Percentiles rank a stretch among this genome's conserved stretches.
Evolutionary conservation across 306 rosid species (phyloP).

Genomic region (Corylus heterophylla): DNA sequence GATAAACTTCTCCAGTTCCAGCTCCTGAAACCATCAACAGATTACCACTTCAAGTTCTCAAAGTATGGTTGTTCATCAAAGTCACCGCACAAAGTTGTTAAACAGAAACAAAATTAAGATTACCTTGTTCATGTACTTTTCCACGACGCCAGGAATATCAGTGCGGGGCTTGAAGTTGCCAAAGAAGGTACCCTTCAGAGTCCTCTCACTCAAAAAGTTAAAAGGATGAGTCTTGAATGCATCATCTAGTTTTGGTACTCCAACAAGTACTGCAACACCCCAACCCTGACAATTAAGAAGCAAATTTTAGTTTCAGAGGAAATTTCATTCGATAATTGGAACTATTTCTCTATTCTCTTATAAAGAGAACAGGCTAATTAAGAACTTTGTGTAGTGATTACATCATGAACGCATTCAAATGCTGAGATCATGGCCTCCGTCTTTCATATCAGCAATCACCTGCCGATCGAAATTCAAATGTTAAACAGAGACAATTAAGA

Average conservation of each 20-base stretch:
- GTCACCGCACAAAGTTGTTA: too few species aligned
- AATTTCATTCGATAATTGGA: background rate
- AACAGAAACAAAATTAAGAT: background rate
- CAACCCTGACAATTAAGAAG: slow-evolving; percentile 56
- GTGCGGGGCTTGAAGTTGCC: slow-evolving; percentile 89
- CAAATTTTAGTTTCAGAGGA: background rate
- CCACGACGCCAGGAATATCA: slow-evolving; percentile 82
- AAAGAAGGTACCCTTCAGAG: slow-evolving; percentile 86
- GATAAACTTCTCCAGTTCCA: slow-evolving; percentile 78
- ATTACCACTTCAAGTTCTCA: background rate
- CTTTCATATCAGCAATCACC: too few species aligned
- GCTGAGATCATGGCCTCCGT: slow-evolving; percentile 74
- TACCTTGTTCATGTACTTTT: slow-evolving; percentile 56
- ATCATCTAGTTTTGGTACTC: slow-evolving; percentile 83
- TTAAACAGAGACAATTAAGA: background rate
- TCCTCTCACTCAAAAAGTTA: slow-evolving; percentile 76
- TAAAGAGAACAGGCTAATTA: background rate
- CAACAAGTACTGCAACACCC: slow-evolving; percentile 95
- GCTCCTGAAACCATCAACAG: slow-evolving; percentile 42
- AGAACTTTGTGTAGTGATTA: slow-evolving; percentile 20
- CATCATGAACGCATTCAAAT: slow-evolving; percentile 93
- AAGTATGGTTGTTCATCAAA: background rate
- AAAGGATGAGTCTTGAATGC: slow-evolving; percentile 77
- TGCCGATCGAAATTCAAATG: too few species aligned
- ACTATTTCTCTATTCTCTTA: background rate